Conservation (phyloP, 495 filamentous ascomycete species). For the Hypoxylon fuscum region DNA sequence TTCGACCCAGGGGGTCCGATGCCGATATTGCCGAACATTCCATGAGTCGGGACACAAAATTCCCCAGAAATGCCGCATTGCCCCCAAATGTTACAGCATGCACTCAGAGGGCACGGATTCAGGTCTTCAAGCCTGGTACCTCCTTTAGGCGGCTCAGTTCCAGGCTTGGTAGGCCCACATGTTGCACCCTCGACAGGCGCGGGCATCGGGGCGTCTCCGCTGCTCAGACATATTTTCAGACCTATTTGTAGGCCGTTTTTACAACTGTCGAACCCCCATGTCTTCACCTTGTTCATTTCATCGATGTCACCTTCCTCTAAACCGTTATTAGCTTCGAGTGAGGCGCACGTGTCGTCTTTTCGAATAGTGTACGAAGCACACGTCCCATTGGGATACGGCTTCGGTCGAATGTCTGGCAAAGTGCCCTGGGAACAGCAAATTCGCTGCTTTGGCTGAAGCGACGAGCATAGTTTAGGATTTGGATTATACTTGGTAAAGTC, state of each 20-base stretch:
- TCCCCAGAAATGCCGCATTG: constrained; percentile 53
- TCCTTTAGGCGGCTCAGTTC: background rate
- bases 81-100: constrained; percentile 39
- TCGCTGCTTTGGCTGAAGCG: constrained; percentile 34
- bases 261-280: constrained; percentile 62
- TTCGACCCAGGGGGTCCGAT: too few relatives aligned
- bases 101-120: constrained; percentile 34
- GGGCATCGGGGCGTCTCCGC: constrained; percentile 58
- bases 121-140: background rate
- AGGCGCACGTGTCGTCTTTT: too few relatives aligned
- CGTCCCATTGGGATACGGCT: constrained; percentile 45
- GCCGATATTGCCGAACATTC: background rate
- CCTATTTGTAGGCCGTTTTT: constrained; percentile 30
- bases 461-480: constrained; percentile 42
- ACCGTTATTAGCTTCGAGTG: too few relatives aligned
- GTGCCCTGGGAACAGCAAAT: constrained; percentile 52
- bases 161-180: constrained; percentile 1
- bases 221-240: constrained; percentile 58
- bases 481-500: constrained; percentile 52
- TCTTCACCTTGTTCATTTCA: constrained; percentile 55
- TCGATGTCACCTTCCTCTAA: too few relatives aligned
- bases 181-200: constrained; percentile 7
- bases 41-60: too few relatives aligned
- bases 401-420: constrained; percentile 43
- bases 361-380: constrained; percentile 40